A percentile compares a stretch with the other conserved stretches of the same genome.
These are phyloP conservation scores for Penicillium pulvis DNA, from an alignment of 495 filamentous ascomycete species.

Conservation along the genomic window DNA sequence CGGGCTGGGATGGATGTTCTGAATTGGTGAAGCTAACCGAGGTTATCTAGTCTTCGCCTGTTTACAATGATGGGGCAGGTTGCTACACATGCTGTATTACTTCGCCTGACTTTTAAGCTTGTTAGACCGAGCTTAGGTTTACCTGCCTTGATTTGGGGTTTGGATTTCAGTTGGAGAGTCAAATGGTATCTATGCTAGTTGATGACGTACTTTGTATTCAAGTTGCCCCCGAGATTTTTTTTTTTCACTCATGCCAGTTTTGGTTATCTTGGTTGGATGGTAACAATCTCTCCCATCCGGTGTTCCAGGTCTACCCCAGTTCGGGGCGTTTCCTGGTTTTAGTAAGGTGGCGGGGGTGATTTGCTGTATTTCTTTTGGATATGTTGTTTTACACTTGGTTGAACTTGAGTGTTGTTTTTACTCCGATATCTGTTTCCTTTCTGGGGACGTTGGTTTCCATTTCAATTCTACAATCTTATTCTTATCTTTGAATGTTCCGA, in stretches of 20 bases:
- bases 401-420: not conserved
- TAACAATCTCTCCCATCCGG: not conserved
- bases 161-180: not conserved
- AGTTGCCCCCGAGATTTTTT: not conserved
- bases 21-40: not conserved
- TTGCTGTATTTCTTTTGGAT: not conserved
- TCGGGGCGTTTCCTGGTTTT: not conserved
- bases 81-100: constrained; percentile 30
- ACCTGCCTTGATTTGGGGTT: not conserved
- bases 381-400: not conserved
- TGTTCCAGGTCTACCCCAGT: not conserved
- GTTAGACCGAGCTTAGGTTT: not conserved
- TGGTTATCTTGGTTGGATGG: not conserved
- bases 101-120: constrained; percentile 22
- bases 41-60: constrained; percentile 15
- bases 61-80: constrained; percentile 14
- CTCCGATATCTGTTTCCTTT: not conserved
- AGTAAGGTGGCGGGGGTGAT: not conserved
- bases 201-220: not conserved
- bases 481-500: not conserved
- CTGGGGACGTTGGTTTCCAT: not conserved
- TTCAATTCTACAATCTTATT: not conserved
- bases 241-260: not conserved
- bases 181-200: not conserved
- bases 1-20: not conserved